Evolutionary conservation across 208 protist genomes (phyloP), one percentile per base, ranked within the genome.

Genomic region (Acanthamoeba quina): DNA sequence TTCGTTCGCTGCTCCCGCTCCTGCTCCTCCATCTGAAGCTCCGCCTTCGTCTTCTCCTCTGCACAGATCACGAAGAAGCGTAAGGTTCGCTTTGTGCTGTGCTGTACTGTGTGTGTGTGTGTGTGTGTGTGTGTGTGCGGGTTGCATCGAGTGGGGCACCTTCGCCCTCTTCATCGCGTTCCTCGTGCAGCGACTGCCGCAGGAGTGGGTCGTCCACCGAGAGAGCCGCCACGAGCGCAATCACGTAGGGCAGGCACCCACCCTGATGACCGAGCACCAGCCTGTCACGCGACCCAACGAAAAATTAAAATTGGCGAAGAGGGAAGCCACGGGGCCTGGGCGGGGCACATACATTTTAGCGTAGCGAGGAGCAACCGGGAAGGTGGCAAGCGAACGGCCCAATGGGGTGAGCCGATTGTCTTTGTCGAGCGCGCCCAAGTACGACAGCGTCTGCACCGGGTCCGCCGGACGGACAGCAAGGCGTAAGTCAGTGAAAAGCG

Each of bases 361-460:
- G 76, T 95, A 98, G 72, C 98, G 96, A 47, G 98, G 98, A 2
- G 92, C 44, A 7, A 99, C 68, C 24, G 98, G 98, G 44, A 98
- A 97, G 19, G 37, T 29, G 4, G 96, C 34, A 56, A 98, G 95
- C 26, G 44, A 52, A 2, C 56, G 19, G 37, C 97, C 97, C 0
- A 97, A 26, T 1, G 76, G n/a, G 1, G 96, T 98, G 52, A 98
- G 85, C 15, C 94, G n/a, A 9, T 90, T 68, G 6, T 56, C 64
- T 29, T 92, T 82, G 1, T 98, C 83, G 2, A 98, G 41, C 2
- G 96, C 97, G 29, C 96, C 97, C 0, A 98, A 52, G 26, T 91
- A 70, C 3, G 41, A 47, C 21, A 97, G 92, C 3, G 94, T 58
- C 54, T 94, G 34, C 24, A 13, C 5, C 3, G 5, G 2, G 15